A percentile compares a stretch with the other conserved stretches of the same genome.
Conservation (phyloP, 2,329 filamentous ascomycete species). For the Fusarium chaquense region DNA sequence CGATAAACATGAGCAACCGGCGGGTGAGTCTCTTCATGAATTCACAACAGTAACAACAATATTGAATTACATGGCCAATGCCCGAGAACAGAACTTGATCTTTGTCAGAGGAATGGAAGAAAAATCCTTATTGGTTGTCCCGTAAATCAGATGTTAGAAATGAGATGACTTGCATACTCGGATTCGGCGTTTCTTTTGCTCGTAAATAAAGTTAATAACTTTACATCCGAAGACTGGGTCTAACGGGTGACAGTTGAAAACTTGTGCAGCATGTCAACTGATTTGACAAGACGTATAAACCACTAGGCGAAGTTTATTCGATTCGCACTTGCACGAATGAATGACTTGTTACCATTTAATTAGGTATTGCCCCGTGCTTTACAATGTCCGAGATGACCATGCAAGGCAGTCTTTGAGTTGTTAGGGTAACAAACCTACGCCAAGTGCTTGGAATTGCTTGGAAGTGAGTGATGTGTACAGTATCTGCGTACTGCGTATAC, state of each 20-base stretch:
- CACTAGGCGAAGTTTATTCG: background rate
- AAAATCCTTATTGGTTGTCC: background rate
- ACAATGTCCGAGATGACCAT: background rate
- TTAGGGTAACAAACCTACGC: slow-evolving; percentile 4
- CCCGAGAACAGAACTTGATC: background rate
- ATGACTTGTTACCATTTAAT: background rate
- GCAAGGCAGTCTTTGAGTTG: slow-evolving; percentile 6
- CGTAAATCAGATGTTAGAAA: background rate
- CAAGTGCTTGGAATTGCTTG: slow-evolving; percentile 12
- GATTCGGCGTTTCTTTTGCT: background rate
- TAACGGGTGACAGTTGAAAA: background rate
- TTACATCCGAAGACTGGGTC: background rate
- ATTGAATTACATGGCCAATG: background rate
- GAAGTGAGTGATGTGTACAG: background rate
- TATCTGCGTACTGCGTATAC: background rate
- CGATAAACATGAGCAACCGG: background rate
- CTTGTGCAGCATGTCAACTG: background rate
- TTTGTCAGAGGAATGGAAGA: too few relatives aligned
- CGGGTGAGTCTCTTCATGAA: background rate
- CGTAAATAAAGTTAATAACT: slow-evolving; percentile 1
- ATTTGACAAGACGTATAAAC: slow-evolving; percentile 1
- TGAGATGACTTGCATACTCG: background rate
- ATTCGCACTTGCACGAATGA: background rate
- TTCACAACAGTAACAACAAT: background rate
- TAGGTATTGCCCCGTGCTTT: background rate